Conservation (phyloP, 1,139 yeast species). For the Yamadazyma diddensiae region DNA sequence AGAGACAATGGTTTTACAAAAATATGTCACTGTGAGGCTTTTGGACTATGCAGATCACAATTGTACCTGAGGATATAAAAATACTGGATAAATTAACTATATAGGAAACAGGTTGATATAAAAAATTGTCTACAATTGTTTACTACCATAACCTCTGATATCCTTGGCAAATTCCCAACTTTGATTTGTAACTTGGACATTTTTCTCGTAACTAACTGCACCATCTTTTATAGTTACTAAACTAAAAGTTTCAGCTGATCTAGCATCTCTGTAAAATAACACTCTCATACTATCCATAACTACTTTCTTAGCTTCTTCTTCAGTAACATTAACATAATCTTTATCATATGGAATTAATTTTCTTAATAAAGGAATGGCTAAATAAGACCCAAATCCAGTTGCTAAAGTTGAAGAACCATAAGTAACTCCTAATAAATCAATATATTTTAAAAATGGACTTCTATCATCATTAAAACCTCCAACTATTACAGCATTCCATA, state of each 20-base stretch:
- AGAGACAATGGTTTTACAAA: too few species aligned
- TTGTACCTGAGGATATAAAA: too few species aligned
- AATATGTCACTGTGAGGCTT: too few species aligned
- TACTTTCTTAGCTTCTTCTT: constrained; percentile 71
- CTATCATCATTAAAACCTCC: constrained; percentile 77
- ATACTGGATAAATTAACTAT: too few species aligned
- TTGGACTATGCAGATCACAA: too few species aligned
- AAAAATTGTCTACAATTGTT: constrained; percentile 36
- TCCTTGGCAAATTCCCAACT: constrained; percentile 91
- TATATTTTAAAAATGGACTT: constrained; percentile 75
- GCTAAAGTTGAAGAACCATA: constrained; percentile 88
- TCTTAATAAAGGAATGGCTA: constrained; percentile 90
- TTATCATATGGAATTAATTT: constrained; percentile 76
- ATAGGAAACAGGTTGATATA: too few species aligned
- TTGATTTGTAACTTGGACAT: constrained; percentile 67
- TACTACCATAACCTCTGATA: constrained; percentile 86
- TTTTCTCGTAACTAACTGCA: constrained; percentile 57
- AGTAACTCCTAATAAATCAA: constrained; percentile 88
- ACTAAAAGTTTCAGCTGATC: constrained; percentile 83
- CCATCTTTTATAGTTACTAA: constrained; percentile 66
- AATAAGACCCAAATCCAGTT: constrained; percentile 94
- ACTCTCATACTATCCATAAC: constrained; percentile 91
- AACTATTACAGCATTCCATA: constrained; percentile 92
- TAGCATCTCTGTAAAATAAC: constrained; percentile 92
- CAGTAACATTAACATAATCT: constrained; percentile 66